Conservation (phyloP, 257 asterid species). For the Coffea canephora region DNA sequence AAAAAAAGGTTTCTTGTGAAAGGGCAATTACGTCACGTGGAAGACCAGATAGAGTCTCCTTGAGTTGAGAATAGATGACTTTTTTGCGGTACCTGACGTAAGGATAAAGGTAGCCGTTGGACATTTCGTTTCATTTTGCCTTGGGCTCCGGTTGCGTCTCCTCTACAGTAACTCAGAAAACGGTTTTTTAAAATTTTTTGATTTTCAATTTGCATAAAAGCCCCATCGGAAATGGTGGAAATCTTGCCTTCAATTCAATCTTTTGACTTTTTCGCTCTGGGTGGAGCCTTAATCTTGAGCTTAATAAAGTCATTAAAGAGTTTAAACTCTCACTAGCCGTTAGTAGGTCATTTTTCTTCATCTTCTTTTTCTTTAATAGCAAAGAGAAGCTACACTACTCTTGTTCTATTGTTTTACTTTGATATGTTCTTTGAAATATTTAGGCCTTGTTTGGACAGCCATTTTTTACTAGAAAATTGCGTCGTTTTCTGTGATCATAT, state of each 20-base stretch:
- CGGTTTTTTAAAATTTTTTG: slow-evolving; percentile 11
- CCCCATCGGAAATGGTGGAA: not conserved
- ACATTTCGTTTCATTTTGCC: not conserved
- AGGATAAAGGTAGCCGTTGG: slow-evolving; percentile 29
- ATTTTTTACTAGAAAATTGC: too few relatives aligned
- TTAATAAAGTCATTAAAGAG: not conserved
- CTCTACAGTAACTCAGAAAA: slow-evolving; percentile 22
- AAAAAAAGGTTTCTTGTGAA: not conserved
- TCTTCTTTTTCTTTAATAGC: not conserved
- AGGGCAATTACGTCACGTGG: slow-evolving; percentile 39
- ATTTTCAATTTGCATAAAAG: slow-evolving; percentile 17
- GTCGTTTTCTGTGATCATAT: too few relatives aligned
- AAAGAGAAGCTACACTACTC: not conserved
- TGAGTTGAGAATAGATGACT: slow-evolving; percentile 3
- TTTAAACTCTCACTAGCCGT: slow-evolving; percentile 10
- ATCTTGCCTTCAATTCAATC: not conserved
- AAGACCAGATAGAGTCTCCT: slow-evolving; percentile 8
- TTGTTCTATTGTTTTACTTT: too few relatives aligned
- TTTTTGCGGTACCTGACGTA: slow-evolving; percentile 27
- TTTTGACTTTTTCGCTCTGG: slow-evolving; percentile 6
- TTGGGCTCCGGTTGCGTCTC: slow-evolving; percentile 8
- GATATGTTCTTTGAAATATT: too few relatives aligned
- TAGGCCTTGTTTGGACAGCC: too few relatives aligned
- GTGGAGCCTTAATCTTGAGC: not conserved
- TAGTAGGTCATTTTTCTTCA: not conserved